Conservation (phyloP, 2,329 filamentous ascomycete species). For the Ophiosphaerella herpotricha region DNA sequence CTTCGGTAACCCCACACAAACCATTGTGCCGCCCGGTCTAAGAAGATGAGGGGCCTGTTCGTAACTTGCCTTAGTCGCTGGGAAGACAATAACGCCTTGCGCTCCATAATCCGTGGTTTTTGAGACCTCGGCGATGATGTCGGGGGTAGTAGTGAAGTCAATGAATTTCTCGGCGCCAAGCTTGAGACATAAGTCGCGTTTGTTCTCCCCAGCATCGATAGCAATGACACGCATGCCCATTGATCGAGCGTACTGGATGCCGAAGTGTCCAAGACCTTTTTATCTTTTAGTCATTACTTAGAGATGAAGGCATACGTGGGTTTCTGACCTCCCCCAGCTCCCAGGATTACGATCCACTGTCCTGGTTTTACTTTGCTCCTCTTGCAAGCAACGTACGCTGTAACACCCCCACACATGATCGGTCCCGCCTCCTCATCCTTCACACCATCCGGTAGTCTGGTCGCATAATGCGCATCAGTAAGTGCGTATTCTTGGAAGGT, state of each 20-base stretch:
- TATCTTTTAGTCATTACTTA: background rate
- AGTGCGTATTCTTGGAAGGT: conserved; percentile 51
- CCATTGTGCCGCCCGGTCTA: conserved; percentile 33
- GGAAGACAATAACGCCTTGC: conserved; percentile 81
- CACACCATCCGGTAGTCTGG: conserved; percentile 50
- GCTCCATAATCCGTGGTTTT: conserved; percentile 65
- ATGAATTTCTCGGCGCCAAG: conserved; percentile 62
- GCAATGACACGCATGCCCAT: conserved; percentile 63
- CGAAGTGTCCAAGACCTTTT: conserved; percentile 31
- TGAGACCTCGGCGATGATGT: conserved; percentile 60
- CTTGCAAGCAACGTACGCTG: conserved; percentile 55
- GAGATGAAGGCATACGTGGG: too few relatives aligned
- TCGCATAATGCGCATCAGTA: conserved; percentile 53
- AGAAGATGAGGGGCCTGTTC: conserved; percentile 36
- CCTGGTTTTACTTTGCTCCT: conserved; percentile 43
- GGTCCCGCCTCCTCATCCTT: conserved; percentile 53
- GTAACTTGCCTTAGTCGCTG: conserved; percentile 51
- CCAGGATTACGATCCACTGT: conserved; percentile 47
- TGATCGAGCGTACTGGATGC: conserved; percentile 50
- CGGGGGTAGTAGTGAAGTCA: conserved; percentile 63
- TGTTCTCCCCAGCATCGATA: conserved; percentile 57
- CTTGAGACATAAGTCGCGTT: conserved; percentile 51
- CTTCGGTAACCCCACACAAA: conserved; percentile 34
- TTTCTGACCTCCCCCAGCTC: conserved; percentile 41
- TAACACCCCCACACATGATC: conserved; percentile 54